These are phyloP conservation scores for Aspergillus pseudoterreus DNA, from an alignment of 2,329 filamentous ascomycete genomes.

Conservation along the genomic window DNA sequence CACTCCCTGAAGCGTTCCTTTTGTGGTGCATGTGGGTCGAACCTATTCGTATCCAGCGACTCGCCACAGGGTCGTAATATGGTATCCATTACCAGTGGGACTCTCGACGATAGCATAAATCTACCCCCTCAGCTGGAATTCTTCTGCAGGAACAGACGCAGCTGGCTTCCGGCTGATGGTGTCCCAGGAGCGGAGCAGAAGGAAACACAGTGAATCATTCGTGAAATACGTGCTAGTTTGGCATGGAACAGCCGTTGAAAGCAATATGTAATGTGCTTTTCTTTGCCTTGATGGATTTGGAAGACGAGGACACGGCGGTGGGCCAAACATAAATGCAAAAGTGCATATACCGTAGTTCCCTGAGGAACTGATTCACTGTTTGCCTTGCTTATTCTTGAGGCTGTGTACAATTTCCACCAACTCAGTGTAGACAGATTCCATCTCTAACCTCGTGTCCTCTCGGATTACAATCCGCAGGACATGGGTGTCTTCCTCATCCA, in stretches of 20 bases:
- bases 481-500: conserved; percentile 57
- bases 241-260: not conserved
- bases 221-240: too few relatives aligned
- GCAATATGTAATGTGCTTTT: not conserved
- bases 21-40: conserved; percentile 18
- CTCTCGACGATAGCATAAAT: conserved; percentile 7
- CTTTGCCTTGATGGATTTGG: not conserved
- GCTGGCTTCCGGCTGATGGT: conserved; percentile 3
- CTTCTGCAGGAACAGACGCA: conserved; percentile 4
- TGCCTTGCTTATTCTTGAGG: not conserved
- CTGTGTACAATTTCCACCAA: not conserved
- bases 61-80: not conserved
- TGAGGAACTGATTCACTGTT: not conserved
- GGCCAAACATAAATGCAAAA: not conserved
- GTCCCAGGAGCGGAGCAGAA: not conserved
- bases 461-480: conserved; percentile 63
- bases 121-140: conserved; percentile 3
- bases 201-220: conserved; percentile 3
- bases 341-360: not conserved
- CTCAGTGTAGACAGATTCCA: not conserved
- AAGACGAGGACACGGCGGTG: not conserved
- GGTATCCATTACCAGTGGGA: conserved; percentile 11
- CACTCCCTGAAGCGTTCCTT: conserved; percentile 14
- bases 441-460: conserved; percentile 33
- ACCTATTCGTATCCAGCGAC: conserved; percentile 3